phyloP scores from a whole-genome alignment of 495 filamentous ascomycete genomes.

The Neurospora intermedia region DNA sequence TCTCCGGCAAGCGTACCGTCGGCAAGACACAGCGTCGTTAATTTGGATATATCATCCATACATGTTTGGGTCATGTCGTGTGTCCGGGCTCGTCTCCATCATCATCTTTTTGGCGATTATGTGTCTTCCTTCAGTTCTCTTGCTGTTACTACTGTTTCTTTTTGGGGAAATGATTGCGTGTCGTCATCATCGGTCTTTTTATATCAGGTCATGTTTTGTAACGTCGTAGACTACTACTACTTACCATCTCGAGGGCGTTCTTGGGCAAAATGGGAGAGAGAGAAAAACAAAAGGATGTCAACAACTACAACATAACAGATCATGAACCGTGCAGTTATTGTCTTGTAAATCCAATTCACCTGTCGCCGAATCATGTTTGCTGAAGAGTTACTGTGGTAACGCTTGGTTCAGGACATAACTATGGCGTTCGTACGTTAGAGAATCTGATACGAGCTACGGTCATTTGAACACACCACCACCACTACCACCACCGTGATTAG shows the following conservation, averaged over 20 bases:
- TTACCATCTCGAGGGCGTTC: constrained; percentile 1
- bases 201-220: no score
- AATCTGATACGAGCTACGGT: no score
- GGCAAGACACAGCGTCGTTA: constrained; percentile 43
- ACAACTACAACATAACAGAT: not conserved
- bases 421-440: no score
- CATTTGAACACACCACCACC: no score
- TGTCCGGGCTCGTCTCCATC: not conserved
- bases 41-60: not conserved
- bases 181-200: no score
- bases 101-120: constrained; percentile 1
- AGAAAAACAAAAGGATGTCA: not conserved
- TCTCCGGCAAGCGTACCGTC: constrained; percentile 48
- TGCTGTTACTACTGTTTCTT: not conserved
- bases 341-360: no score
- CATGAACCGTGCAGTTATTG: no score
- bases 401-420: no score
- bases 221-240: not conserved
- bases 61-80: not conserved
- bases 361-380: no score
- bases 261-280: not conserved
- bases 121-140: not conserved
- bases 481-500: no score
- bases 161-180: not conserved
- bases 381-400: no score